Conservation (phyloP, 352 stramenopile species). For the Phytophthora quininea region DNA sequence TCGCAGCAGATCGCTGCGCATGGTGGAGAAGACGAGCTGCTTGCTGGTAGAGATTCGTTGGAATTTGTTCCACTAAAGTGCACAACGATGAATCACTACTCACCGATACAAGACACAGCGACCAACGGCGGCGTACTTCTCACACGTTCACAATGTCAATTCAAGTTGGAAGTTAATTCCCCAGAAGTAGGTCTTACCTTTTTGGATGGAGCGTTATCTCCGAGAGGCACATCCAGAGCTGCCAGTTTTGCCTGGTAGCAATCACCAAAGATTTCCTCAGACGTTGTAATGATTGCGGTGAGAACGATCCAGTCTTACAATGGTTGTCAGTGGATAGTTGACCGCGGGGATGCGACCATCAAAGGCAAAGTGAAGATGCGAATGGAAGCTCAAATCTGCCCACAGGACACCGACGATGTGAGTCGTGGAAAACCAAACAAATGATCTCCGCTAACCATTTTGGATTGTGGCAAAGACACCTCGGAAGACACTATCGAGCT, state of each 20-base stretch:
- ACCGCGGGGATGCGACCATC: conserved; percentile 42
- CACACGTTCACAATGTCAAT: not conserved
- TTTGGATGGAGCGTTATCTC: conserved; percentile 5
- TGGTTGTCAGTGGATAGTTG: conserved; percentile 47
- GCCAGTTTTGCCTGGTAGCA: conserved; percentile 27
- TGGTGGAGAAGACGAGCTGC: conserved; percentile 37
- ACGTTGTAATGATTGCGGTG: too few relatives aligned
- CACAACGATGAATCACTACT: not conserved
- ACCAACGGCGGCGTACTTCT: conserved; percentile 24
- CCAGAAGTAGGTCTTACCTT: conserved; percentile 9
- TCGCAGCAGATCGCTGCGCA: conserved; percentile 37
- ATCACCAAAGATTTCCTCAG: too few relatives aligned
- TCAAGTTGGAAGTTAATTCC: too few relatives aligned
- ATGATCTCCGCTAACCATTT: conserved; percentile 13
- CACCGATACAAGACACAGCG: conserved; percentile 32
- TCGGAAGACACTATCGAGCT: conserved; percentile 37
- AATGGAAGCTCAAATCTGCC: conserved; percentile 45
- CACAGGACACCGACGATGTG: not conserved
- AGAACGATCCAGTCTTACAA: conserved; percentile 28
- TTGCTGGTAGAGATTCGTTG: conserved; percentile 19
- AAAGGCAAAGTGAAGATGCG: conserved; percentile 58
- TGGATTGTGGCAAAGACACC: conserved; percentile 31
- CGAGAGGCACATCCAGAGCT: conserved; percentile 20
- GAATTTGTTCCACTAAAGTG: too few relatives aligned
- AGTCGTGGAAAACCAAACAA: not conserved